Base-by-base conservation (phyloP, 208 protist species). In the Leishmania major region DNA sequence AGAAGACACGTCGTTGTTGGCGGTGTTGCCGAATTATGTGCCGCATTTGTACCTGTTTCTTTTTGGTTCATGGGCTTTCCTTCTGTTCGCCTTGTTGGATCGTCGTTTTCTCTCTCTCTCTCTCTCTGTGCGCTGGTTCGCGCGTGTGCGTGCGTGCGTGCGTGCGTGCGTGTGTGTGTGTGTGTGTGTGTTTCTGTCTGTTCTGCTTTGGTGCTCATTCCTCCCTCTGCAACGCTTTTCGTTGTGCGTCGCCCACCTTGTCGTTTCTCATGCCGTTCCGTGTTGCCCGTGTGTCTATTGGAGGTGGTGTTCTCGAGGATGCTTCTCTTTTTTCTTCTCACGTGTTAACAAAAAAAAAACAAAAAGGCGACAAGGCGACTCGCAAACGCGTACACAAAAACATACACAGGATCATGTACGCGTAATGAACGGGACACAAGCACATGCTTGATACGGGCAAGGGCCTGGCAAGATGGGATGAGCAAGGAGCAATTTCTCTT, bases 241-340 rank as follows among this genome's bases (percentile, higher is more conserved):
- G 17, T 62, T 25, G 6, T 62, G 57, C 7, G 25, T 31, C 51
- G 57, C 4, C 10, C 28, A 31, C 28, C 28, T 25, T 31, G 17
- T 62, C 28, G 4, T 31, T 62, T 62, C 28, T 31, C 28, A 25
- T 62, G 17, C 0, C 40, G 3, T 72, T 72, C 43, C 40, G 13
- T 8, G 3, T 72, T 72, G 25, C 43, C 1, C 40, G 49, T 2
- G 31, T 47, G 17, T 31, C 22, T 43, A 43, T 72, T 69, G 4
- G 62, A 47, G 67, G 28, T 8, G 59, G 59, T 73, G 22, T 82
- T 59, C 31, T 31, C 5, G 11, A 72, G 28, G 13, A n/a, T 49
- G n/a, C 43, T 72, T 81, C 62, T 76, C 49, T 82, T 74, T 74
- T 76, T 77, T 31, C 17, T 49, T 83, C 25, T 79, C 31, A 0